Evolutionary conservation across 257 asterid species (phyloP).

Genomic region (Striga asiatica): DNA sequence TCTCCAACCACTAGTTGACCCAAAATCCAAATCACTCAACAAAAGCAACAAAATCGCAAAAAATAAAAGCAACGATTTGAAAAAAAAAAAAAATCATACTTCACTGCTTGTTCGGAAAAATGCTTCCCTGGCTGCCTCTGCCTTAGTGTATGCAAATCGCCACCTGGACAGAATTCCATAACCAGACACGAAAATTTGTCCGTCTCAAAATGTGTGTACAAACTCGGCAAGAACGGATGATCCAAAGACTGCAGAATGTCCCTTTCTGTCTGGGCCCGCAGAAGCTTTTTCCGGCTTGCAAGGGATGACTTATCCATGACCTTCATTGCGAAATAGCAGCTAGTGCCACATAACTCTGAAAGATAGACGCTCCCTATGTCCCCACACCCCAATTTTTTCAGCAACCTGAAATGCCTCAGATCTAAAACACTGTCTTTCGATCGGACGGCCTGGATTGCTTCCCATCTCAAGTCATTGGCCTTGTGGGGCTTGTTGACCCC

Average conservation of each 20-base stretch:
- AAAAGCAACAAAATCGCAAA: neutral
- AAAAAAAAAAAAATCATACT: conserved; percentile 35
- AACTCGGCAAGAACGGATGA: conserved; percentile 70
- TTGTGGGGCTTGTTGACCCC: conserved; percentile 69
- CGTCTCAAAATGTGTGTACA: conserved; percentile 61
- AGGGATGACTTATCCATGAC: conserved; percentile 72
- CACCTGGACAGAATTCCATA: conserved; percentile 88
- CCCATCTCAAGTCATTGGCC: conserved; percentile 70
- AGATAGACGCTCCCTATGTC: conserved; percentile 78
- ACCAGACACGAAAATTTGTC: conserved; percentile 76
- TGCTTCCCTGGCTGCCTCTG: conserved; percentile 79
- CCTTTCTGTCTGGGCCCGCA: conserved; percentile 77
- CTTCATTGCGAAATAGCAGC: conserved; percentile 72
- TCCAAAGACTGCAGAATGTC: conserved; percentile 69
- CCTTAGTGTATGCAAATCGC: conserved; percentile 69
- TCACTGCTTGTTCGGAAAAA: conserved; percentile 77
- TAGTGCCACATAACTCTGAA: conserved; percentile 67
- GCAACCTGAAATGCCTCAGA: conserved; percentile 64
- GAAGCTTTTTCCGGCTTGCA: conserved; percentile 68
- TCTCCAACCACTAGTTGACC: neutral
- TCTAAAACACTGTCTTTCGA: conserved; percentile 55
- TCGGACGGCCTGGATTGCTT: conserved; percentile 63
- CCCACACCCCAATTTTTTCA: conserved; percentile 73
- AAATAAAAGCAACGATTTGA: neutral
- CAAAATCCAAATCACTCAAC: neutral